Evolutionary conservation across 805 yeast genomes (phyloP).

Genomic region (Brettanomyces nanus): DNA sequence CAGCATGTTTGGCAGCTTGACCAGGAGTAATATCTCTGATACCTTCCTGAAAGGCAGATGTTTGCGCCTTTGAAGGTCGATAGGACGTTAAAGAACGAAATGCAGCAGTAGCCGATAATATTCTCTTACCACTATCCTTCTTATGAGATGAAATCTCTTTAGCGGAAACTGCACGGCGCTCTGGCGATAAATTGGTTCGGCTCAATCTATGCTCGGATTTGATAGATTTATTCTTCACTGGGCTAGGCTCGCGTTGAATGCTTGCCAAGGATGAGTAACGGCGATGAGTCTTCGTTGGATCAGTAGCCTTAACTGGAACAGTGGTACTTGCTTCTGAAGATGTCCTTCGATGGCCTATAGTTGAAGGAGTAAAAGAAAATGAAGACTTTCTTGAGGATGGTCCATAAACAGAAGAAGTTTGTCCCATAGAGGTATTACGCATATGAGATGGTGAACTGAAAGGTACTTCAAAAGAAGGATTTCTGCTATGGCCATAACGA

Average conservation of each 20-base stretch:
- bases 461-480: constrained; percentile 19
- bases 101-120: constrained; percentile 29
- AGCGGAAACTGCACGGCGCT: constrained; percentile 45
- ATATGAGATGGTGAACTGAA: constrained; percentile 3
- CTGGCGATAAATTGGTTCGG: not conserved
- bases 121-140: constrained; percentile 27
- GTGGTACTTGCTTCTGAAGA: constrained; percentile 34
- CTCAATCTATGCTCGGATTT: not conserved
- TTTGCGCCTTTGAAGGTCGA: constrained; percentile 45
- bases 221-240: not conserved
- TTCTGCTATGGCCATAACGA: constrained; percentile 16
- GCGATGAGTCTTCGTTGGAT: constrained; percentile 29
- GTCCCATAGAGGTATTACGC: not conserved
- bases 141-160: constrained; percentile 16
- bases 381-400: constrained; percentile 27
- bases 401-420: constrained; percentile 37
- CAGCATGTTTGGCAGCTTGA: constrained; percentile 70
- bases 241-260: not conserved
- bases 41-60: constrained; percentile 85
- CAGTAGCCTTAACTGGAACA: constrained; percentile 8
- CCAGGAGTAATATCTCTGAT: constrained; percentile 67
- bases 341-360: constrained; percentile 30
- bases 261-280: constrained; percentile 43
- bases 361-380: constrained; percentile 18
- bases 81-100: constrained; percentile 34